A percentile compares a stretch with the other conserved stretches of the same genome.
Conservation (phyloP, 140 eudicot genomes). For the Oenanthe javanica region DNA sequence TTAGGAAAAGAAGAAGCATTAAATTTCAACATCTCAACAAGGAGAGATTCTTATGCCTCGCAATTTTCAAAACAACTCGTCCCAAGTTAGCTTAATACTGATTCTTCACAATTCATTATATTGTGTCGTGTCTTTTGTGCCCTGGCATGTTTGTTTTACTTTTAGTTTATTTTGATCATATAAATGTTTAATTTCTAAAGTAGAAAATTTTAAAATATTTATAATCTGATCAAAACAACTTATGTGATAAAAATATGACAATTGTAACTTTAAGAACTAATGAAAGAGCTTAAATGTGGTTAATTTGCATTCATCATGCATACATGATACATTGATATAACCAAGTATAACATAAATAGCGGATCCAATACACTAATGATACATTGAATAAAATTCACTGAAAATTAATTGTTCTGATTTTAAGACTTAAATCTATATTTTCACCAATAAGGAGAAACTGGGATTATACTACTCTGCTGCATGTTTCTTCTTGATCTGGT, state of each 20-base stretch:
- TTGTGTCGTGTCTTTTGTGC: not conserved
- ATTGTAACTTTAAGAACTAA: not conserved
- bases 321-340: not conserved
- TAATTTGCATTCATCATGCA: not conserved
- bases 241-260: not conserved
- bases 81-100: not conserved
- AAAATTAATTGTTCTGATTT: not conserved
- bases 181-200: no score
- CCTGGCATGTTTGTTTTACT: not conserved
- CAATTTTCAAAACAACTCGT: no score
- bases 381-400: not conserved
- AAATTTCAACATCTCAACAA: no score
- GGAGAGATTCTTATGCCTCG: no score
- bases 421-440: not conserved
- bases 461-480: not conserved
- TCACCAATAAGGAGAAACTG: not conserved
- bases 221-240: not conserved
- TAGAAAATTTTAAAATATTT: not conserved
- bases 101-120: not conserved
- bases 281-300: not conserved
- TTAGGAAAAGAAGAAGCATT: no score
- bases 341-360: not conserved
- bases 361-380: not conserved
- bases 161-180: not conserved
- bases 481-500: conserved; percentile 4